Percentiles rank a stretch among this genome's conserved stretches.
phyloP scores from a whole-genome alignment of 805 yeast genomes.

The Candida vartiovaarae region DNA sequence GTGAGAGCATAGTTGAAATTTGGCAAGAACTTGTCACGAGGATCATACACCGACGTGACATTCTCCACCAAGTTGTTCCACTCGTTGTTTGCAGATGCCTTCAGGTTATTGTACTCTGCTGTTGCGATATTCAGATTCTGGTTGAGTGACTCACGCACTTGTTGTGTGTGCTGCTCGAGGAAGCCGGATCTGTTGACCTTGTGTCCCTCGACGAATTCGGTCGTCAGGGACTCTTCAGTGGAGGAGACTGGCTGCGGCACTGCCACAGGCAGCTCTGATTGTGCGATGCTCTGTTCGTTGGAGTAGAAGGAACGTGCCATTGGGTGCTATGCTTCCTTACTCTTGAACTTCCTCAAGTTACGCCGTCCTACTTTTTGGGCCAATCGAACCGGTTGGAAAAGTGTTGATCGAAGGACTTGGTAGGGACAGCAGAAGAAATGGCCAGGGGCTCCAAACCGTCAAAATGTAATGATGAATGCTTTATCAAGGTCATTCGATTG shows the following conservation, averaged over 20 bases:
- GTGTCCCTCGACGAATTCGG: neutral
- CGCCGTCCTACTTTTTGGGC: neutral
- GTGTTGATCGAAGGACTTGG: no score
- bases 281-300: neutral
- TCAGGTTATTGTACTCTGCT: conserved; percentile 22
- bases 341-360: no score
- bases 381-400: no score
- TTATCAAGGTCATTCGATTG: no score
- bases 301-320: conserved; percentile 2
- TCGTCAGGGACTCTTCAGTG: neutral
- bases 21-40: conserved; percentile 36
- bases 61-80: conserved; percentile 11
- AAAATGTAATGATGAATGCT: no score
- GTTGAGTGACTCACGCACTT: conserved; percentile 11
- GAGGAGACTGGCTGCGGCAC: neutral
- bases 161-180: conserved; percentile 16
- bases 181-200: conserved; percentile 19
- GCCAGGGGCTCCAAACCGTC: no score
- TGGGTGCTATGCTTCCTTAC: neutral
- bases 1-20: conserved; percentile 47
- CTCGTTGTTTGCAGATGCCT: conserved; percentile 20
- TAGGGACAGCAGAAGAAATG: no score
- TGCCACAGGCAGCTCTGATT: neutral
- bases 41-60: conserved; percentile 21
- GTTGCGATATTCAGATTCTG: conserved; percentile 12